Evolutionary conservation across 495 filamentous ascomycete genomes (phyloP), one percentile per base, ranked within the genome.

Genomic region (Aspergillus biplanus): DNA sequence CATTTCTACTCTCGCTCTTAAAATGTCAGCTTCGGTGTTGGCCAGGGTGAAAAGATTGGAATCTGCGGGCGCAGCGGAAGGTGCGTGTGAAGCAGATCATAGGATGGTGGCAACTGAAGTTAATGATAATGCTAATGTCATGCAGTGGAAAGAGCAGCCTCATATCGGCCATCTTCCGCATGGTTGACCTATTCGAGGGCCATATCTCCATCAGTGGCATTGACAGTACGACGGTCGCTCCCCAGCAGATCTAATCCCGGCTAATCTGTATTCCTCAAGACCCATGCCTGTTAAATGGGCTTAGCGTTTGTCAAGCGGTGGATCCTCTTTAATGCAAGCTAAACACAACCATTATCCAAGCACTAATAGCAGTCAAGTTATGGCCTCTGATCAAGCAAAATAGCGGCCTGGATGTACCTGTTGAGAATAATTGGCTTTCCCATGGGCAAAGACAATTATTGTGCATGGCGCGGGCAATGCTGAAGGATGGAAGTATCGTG

Each of bases 131-230:
- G n/a, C n/a, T n/a, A n/a, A n/a, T n/a, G n/a, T n/a, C n/a, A n/a
- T n/a, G n/a, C 42, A 74, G 78, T 71, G 77, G 77, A 16, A 75
- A 77, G 33, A 64, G 67, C 35, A 69, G 80, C 39, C 21, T 80
- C 31, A 50, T 76, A 27, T 63, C 79, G 33, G 69, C 72, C 8
- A 71, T 82, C 15, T 76, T 82, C 49, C 66, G 70, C 12, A 71
- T 82, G 69, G 50, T 80, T 12, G 66, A 75, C 15, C 50, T 73
- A 11, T 58, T 58, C 6, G 44, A 58, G 7, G 74, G 76, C 49
- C 31, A 62, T 61, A 74, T 78, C 32, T 57, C 6, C 15, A 68
- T 84, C 15, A 76, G 82, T 47, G 70, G 71, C 1, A 31, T 75
- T 6, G 70, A 75, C 56, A 58, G 80, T 12, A 65, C 73, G n/a